Conservation (phyloP, 2,329 filamentous ascomycete species). For the Fusarium clavum region DNA sequence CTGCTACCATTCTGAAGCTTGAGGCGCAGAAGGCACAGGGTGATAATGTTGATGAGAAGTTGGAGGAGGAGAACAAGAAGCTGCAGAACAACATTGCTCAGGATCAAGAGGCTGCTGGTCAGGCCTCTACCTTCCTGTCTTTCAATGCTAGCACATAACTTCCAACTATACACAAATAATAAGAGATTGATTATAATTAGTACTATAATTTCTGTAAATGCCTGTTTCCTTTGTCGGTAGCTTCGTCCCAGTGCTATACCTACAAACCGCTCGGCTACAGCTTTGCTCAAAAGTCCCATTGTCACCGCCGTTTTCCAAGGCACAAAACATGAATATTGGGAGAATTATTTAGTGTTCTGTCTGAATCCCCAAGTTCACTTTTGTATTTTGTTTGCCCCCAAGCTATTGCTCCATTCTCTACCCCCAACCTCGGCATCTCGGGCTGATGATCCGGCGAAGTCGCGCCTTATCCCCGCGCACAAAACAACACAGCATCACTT, state of each 20-base stretch:
- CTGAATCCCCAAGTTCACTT: accelerated
- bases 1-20: slow-evolving; percentile 63
- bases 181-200: background rate
- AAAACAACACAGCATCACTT: background rate
- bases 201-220: too few relatives aligned
- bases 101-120: slow-evolving; percentile 61
- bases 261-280: background rate
- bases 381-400: accelerated
- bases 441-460: slow-evolving; percentile 37
- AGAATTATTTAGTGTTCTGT: accelerated
- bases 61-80: slow-evolving; percentile 62
- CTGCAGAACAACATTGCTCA: slow-evolving; percentile 64
- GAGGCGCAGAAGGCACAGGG: slow-evolving; percentile 64
- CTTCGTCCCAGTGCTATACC: too few relatives aligned
- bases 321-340: accelerated
- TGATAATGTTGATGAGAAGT: slow-evolving; percentile 56
- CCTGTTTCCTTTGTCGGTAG: too few relatives aligned
- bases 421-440: slow-evolving; percentile 26
- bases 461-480: slow-evolving; percentile 8
- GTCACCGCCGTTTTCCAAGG: accelerated
- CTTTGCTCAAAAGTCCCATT: background rate
- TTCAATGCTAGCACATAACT: slow-evolving; percentile 35
- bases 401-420: background rate
- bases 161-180: background rate
- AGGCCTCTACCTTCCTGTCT: slow-evolving; percentile 53